Base-by-base conservation (phyloP, 805 yeast species). In the Gaillardinia entomophila region DNA sequence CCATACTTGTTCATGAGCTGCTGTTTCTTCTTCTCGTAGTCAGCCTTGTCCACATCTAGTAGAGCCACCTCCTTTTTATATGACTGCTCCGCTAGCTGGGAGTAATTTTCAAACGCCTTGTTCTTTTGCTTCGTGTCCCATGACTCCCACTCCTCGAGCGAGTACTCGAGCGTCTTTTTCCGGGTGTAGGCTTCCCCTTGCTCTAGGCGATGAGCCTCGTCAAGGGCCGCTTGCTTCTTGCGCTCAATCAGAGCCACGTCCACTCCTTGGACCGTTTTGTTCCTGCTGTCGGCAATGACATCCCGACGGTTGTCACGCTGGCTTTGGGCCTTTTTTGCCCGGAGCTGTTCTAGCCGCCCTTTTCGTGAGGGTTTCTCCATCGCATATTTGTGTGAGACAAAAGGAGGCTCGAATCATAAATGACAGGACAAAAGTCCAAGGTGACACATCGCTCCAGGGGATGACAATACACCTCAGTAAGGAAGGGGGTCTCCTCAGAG, bases 91-190 rank as follows among this genome's bases (percentile, higher is more conserved):
- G 90, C 90, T 13, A 82, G 50, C 28, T 73, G 70, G 24, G 68
- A 53, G 41, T 64, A 70, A 44, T 79, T 77, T 26, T 62, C 63
- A 35, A 69, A 70, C 12, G 72, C 75, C 41, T 26, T 16, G 16
- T 20, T 32, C 27, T 46, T 55, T 34, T 55, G 48, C 33, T 63
- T 67, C 18, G 46, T 57, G 16, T 77, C 72, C 88, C 88, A 82
- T 33, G 62, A 60, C 41, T 78, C 82, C 35, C 76, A 68, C 33
- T 83, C 84, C 33, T 76, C 82, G 4, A 80, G 68, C 0, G 83
- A 70, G 62, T 31, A 49, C 20, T 43, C 41, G 28, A 35, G 19
- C 15, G 31, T 36, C 18, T 16, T 75, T 55, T 26, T 66, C 72
- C 31, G 46, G 55, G 32, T 64, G 65, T 25, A 60, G 65, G 1